Conservation (phyloP, 495 filamentous ascomycete genomes). For the Neurospora sp. region DNA sequence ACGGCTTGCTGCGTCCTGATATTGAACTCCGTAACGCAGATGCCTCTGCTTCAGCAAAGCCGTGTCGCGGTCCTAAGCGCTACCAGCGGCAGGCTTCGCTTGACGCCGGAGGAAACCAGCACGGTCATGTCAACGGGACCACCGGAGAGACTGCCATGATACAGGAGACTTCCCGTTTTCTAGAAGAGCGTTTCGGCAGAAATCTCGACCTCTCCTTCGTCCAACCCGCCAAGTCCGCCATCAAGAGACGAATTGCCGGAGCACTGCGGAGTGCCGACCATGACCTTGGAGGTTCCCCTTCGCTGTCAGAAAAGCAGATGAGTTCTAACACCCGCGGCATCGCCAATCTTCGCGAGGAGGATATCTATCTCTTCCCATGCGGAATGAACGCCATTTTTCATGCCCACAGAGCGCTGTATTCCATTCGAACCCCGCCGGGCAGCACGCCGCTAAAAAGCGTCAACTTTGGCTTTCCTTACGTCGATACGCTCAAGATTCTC, state of each 20-base stretch:
- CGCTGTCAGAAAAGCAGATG: conserved; percentile 22
- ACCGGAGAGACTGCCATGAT: conserved; percentile 21
- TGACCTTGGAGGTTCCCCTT: conserved; percentile 40
- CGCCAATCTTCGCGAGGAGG: conserved; percentile 68
- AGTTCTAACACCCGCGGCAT: conserved; percentile 43
- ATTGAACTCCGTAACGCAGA: conserved; percentile 13
- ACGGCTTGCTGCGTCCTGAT: conserved; percentile 55
- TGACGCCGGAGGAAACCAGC: conserved; percentile 19
- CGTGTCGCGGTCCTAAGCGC: conserved; percentile 55
- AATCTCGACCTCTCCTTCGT: conserved; percentile 75
- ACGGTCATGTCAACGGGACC: conserved; percentile 5
- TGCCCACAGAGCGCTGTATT: conserved; percentile 61
- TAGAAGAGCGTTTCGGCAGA: conserved; percentile 90
- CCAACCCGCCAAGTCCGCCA: conserved; percentile 71
- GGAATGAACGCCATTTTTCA: conserved; percentile 96
- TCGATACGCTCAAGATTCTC: conserved; percentile 90
- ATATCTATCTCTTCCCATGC: conserved; percentile 77
- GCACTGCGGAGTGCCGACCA: conserved; percentile 58
- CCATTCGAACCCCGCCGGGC: conserved; percentile 33
- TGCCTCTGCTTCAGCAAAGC: conserved; percentile 24
- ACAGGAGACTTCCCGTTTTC: conserved; percentile 62
- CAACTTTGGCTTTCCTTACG: conserved; percentile 81
- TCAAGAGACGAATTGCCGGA: conserved; percentile 79
- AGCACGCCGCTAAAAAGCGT: conserved; percentile 47
- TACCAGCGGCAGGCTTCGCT: conserved; percentile 56